phyloP scores from a whole-genome alignment of 345 rosid genomes.

The Heritiera fomes region DNA sequence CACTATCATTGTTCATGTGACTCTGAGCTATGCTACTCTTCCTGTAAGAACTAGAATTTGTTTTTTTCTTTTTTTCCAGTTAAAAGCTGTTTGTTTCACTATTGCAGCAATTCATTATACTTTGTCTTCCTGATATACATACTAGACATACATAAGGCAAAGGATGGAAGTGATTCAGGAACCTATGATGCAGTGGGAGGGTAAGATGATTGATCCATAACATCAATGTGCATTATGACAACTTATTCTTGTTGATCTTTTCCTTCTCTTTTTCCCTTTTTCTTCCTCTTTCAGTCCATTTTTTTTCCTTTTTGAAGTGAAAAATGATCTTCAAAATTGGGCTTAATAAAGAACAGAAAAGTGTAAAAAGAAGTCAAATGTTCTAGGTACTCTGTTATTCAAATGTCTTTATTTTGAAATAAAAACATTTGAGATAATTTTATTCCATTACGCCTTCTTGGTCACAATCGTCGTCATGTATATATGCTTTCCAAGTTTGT shows the following conservation, averaged over 20 bases:
- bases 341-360: neutral
- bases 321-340: neutral
- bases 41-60: neutral
- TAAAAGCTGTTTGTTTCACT: neutral
- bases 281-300: neutral
- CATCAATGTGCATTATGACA: neutral
- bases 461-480: neutral
- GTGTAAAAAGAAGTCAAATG: neutral
- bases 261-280: neutral
- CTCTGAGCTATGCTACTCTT: conserved; percentile 42
- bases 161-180: conserved; percentile 64
- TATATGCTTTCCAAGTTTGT: neutral
- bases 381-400: neutral
- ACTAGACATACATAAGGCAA: conserved; percentile 58
- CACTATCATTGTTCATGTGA: conserved; percentile 38
- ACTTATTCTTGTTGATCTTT: neutral
- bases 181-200: conserved; percentile 68
- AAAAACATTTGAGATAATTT: neutral
- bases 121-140: conserved; percentile 40
- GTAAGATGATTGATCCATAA: conserved; percentile 23
- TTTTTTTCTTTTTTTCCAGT: neutral
- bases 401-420: neutral
- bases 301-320: neutral
- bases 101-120: neutral
- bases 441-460: neutral